phyloP scores from a whole-genome alignment of 2,329 filamentous ascomycete genomes.

The Colletotrichum orchidophilum region DNA sequence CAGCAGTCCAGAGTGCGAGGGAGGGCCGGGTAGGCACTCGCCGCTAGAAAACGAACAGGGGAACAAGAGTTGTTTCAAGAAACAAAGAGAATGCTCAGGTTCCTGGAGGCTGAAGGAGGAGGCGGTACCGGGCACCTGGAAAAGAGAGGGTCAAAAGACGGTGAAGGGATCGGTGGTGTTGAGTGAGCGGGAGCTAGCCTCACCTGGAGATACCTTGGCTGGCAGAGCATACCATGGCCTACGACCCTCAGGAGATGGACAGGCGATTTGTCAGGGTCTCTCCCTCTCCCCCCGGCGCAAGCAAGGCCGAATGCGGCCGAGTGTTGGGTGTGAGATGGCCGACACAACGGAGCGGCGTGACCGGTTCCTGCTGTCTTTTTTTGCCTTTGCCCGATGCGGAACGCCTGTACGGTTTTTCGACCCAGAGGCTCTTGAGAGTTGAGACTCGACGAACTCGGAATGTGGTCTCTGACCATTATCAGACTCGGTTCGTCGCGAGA shows the following conservation, averaged over 20 bases:
- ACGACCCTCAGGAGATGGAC: constrained; percentile 12
- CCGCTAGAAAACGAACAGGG: not conserved
- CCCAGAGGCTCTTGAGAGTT: not conserved
- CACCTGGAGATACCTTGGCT: not conserved
- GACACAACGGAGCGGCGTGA: not conserved
- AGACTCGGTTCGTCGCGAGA: not conserved
- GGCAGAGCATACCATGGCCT: not conserved
- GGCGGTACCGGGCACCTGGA: constrained; percentile 13
- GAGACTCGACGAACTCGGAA: not conserved
- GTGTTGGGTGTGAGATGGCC: constrained; percentile 9
- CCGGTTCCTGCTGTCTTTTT: constrained; percentile 3
- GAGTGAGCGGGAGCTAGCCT: constrained; percentile 8
- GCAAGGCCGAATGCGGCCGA: constrained; percentile 17
- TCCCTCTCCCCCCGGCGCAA: not conserved
- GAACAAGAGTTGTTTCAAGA: not conserved
- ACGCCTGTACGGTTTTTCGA: not conserved
- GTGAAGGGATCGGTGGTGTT: constrained; percentile 6
- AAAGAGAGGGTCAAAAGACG: constrained; percentile 31
- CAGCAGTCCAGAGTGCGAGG: no score
- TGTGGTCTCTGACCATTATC: no score
- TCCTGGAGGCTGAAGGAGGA: not conserved
- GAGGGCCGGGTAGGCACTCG: no score
- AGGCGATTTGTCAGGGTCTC: constrained; percentile 7
- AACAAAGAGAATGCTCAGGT: not conserved
- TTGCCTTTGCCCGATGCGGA: not conserved